A percentile compares a stretch with the other conserved stretches of the same genome.
Evolutionary conservation across 2,329 filamentous ascomycete species (phyloP).

Genomic region (Tympanopsis confertula): DNA sequence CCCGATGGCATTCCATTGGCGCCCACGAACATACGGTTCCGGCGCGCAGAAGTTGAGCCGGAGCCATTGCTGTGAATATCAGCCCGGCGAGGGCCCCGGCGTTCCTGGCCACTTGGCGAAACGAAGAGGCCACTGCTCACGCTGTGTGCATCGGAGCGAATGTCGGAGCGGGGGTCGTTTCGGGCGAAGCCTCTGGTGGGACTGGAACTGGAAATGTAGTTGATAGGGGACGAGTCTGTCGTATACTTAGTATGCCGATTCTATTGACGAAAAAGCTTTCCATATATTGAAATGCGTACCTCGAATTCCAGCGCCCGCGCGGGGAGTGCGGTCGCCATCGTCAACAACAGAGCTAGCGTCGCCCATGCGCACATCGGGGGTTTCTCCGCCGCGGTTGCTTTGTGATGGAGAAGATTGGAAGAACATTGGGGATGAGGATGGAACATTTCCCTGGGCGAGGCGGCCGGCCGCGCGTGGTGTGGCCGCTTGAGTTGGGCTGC

Average conservation of each 20-base stretch:
- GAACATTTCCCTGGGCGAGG: no score
- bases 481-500: no score
- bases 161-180: conserved; percentile 23
- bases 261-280: no score
- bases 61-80: conserved; percentile 78
- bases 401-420: background rate
- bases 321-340: conserved; percentile 59
- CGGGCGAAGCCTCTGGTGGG: conserved; percentile 43
- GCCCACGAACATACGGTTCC: conserved; percentile 46
- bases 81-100: conserved; percentile 53
- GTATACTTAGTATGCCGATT: conserved; percentile 1
- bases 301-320: conserved; percentile 51
- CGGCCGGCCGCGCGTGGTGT: no score
- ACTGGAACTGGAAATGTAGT: conserved; percentile 82
- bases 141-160: conserved; percentile 63
- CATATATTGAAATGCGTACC: conserved; percentile 37
- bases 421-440: background rate
- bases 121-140: conserved; percentile 84
- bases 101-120: conserved; percentile 31
- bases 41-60: conserved; percentile 36
- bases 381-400: background rate
- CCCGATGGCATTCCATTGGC: conserved; percentile 38
- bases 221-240: conserved; percentile 81
- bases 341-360: background rate
- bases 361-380: background rate